Percentiles rank a stretch among this genome's conserved stretches.
These are phyloP conservation scores for Fragaria ananassa DNA, from an alignment of 306 rosid species.

Conservation along the genomic window DNA sequence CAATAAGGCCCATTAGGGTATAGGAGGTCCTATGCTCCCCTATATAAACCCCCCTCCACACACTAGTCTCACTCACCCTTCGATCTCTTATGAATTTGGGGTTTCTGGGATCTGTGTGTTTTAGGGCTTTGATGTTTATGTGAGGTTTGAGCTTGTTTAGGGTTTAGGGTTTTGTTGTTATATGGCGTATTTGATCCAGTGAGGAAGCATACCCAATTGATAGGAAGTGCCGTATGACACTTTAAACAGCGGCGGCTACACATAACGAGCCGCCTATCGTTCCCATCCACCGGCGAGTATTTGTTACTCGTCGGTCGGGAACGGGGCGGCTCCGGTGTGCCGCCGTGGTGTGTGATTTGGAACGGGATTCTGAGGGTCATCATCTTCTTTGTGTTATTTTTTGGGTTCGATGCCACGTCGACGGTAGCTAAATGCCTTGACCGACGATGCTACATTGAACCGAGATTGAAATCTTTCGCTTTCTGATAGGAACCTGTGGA, in stretches of 20 bases:
- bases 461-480: conserved; percentile 48
- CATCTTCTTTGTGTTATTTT: not conserved
- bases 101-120: not conserved
- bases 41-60: not conserved
- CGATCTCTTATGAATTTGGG: not conserved
- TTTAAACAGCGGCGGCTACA: conserved; percentile 42
- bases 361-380: conserved; percentile 77
- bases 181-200: conserved; percentile 20
- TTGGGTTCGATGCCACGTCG: conserved; percentile 75
- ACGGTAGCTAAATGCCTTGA: conserved; percentile 56
- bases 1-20: conserved; percentile 22
- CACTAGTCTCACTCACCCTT: not conserved
- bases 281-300: conserved; percentile 38
- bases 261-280: not conserved
- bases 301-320: conserved; percentile 32
- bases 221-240: conserved; percentile 99
- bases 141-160: not conserved
- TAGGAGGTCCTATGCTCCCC: not conserved
- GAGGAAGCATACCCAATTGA: conserved; percentile 75
- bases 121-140: not conserved
- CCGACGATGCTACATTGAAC: conserved; percentile 78
- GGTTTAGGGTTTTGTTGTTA: not conserved
- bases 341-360: conserved; percentile 63
- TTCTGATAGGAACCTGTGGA: conserved; percentile 75
- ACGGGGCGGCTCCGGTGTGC: not conserved